Evolutionary conservation across 805 yeast species (phyloP), one percentile per base, ranked within the genome.

Genomic region (Cyberlindnera euphorbiae): DNA sequence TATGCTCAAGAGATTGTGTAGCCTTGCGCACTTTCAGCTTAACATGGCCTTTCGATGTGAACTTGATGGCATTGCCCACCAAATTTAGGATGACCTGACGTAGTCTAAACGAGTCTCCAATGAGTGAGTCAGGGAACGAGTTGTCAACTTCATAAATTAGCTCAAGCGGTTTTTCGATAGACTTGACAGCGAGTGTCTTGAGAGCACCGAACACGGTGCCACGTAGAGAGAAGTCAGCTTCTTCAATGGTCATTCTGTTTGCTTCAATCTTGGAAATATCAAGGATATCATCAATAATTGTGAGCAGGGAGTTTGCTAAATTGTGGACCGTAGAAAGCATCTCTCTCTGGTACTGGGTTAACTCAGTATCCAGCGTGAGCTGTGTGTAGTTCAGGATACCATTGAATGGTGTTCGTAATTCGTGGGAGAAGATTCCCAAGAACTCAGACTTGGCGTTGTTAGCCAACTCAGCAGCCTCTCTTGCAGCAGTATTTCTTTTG

Each of bases 381-480:
- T 86, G 95, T 4, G 95, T 86, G 90, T 86, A 86, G 55, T 95
- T 95, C 50, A 86, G 82, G 32, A 86, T 86, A 66, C 96, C 96
- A 59, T 86, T 86, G 77, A 86, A 81, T 15, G 96, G 96, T 3
- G 96, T 86, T 58, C 96, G 70, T 52, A 86, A 82, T 59, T 86
- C 96, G 59, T 79, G 86, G 6, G 90, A 82, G 73, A 83, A 86
- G 54, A 86, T 86, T 31, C 95, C 95, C 62, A 86, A 70, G 57
- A 86, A 86, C 59, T 86, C 96, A 8, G 95, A 85, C 59, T 86
- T 86, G 4, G 95, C 87, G 48, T 84, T 72, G 59, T 86, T 86
- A 5, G 95, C 95, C 49, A 85, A 67, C 55, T 86, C 96, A 26
- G 96, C 96, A 25, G 95, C 95, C 61, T 86, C 95, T 62, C 96